Percentiles rank a stretch among this genome's conserved stretches.
These are phyloP conservation scores for Peniophora sp. DNA, from an alignment of 1,284 basidiomycete genomes.

Conservation along the genomic window DNA sequence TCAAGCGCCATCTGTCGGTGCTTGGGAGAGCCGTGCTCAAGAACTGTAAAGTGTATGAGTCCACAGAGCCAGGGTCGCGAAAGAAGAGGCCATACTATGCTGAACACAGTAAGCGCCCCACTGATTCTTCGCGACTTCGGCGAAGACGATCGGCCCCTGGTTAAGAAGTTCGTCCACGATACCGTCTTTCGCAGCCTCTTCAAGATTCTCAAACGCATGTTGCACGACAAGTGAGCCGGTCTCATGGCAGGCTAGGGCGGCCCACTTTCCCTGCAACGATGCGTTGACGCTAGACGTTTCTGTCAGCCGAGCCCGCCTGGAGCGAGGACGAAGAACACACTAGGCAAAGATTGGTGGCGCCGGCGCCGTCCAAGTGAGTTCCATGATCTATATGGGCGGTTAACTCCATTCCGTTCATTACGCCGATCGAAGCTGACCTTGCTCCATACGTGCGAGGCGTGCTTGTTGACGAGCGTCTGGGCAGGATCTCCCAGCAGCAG, in stretches of 20 bases:
- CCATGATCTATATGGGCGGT: constrained; percentile 55
- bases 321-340: constrained; percentile 33
- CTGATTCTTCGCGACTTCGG: constrained; percentile 74
- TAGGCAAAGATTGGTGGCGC: constrained; percentile 79
- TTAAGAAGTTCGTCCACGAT: constrained; percentile 74
- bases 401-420: not conserved
- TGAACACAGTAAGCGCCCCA: constrained; percentile 82
- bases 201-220: constrained; percentile 81
- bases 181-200: constrained; percentile 72
- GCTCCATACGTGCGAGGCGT: constrained; percentile 83
- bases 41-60: constrained; percentile 33
- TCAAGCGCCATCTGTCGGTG: constrained; percentile 67
- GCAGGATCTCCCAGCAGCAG: constrained; percentile 73
- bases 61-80: constrained; percentile 1
- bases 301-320: constrained; percentile 3
- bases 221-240: constrained; percentile 79
- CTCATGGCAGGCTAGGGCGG: constrained; percentile 79
- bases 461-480: constrained; percentile 77
- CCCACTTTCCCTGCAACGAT: constrained; percentile 79
- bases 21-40: constrained; percentile 70
- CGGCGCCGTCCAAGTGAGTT: constrained; percentile 72
- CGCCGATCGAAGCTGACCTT: constrained; percentile 41
- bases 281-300: constrained; percentile 57
- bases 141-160: constrained; percentile 56
- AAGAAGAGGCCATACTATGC: constrained; percentile 48